Percentiles rank a stretch among this genome's conserved stretches.
phyloP scores from a whole-genome alignment of 2,329 filamentous ascomycete genomes.

The Huntiella bhutanensis region DNA sequence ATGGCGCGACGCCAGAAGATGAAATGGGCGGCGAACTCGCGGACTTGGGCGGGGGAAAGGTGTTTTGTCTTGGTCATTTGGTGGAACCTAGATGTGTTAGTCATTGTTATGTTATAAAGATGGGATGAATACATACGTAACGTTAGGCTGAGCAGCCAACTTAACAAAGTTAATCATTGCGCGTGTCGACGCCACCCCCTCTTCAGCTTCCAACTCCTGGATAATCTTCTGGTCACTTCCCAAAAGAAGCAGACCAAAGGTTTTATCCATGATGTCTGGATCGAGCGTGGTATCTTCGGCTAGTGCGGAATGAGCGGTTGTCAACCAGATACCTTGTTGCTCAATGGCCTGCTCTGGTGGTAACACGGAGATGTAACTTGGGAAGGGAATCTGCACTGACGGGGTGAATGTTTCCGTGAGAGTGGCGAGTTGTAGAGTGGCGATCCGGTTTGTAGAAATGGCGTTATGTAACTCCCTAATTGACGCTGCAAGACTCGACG shows the following conservation, averaged over 20 bases:
- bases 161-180: conserved; percentile 69
- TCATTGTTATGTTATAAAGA: neutral
- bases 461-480: conserved; percentile 68
- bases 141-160: conserved; percentile 44
- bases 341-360: conserved; percentile 48
- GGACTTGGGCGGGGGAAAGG: conserved; percentile 62
- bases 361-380: conserved; percentile 53
- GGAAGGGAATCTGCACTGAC: conserved; percentile 45
- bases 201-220: conserved; percentile 58
- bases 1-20: conserved; percentile 92
- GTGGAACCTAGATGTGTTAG: conserved; percentile 27
- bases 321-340: conserved; percentile 65
- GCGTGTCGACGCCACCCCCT: conserved; percentile 55
- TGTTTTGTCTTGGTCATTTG: conserved; percentile 53
- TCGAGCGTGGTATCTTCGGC: conserved; percentile 48
- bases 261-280: conserved; percentile 54
- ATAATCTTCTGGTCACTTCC: conserved; percentile 60
- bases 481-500: conserved; percentile 62
- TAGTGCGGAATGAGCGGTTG: conserved; percentile 60
- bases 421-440: conserved; percentile 58
- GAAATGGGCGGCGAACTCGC: conserved; percentile 77
- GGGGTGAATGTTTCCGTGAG: conserved; percentile 37
- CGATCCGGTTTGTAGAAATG: conserved; percentile 70
- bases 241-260: conserved; percentile 71
- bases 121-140: conserved; percentile 29